A percentile compares a stretch with the other conserved stretches of the same genome.
Conservation (phyloP, 768 basidiomycete species). For the Podaxis mareebaensis region DNA sequence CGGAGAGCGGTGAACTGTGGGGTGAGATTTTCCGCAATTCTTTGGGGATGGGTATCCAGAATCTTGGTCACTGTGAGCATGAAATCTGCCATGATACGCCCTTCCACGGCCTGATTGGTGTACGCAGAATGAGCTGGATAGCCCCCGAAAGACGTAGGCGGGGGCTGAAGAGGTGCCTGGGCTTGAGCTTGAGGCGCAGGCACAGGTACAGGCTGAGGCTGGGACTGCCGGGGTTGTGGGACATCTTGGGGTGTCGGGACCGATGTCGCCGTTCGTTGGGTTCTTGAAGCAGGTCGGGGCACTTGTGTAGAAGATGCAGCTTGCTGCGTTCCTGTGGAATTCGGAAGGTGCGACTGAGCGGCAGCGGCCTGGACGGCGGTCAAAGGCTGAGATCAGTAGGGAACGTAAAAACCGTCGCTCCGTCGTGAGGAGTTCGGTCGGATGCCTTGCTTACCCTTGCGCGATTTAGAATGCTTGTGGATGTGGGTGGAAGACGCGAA, state of each 20-base stretch:
- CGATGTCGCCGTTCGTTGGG: neutral
- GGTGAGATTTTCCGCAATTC: neutral
- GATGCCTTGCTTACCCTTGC: neutral
- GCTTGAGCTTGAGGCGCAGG: neutral
- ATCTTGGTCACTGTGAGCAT: neutral
- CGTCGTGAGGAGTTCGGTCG: neutral
- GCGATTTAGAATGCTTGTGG: neutral
- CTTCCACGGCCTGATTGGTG: neutral
- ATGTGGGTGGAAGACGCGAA: neutral
- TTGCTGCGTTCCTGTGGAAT: neutral
- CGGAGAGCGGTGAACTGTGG: neutral
- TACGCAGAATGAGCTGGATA: neutral
- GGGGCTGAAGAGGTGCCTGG: neutral
- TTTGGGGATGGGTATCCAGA: neutral
- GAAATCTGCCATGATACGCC: neutral
- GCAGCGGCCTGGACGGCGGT: neutral
- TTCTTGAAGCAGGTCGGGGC: neutral
- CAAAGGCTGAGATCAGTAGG: neutral
- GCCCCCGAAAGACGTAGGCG: neutral
- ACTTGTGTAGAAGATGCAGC: neutral
- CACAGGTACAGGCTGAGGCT: neutral
- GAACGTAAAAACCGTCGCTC: neutral
- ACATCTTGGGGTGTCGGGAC: neutral
- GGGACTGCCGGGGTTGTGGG: neutral
- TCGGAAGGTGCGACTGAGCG: neutral